phyloP scores from a whole-genome alignment of 768 basidiomycete genomes.

The Kwoniella europaea region DNA sequence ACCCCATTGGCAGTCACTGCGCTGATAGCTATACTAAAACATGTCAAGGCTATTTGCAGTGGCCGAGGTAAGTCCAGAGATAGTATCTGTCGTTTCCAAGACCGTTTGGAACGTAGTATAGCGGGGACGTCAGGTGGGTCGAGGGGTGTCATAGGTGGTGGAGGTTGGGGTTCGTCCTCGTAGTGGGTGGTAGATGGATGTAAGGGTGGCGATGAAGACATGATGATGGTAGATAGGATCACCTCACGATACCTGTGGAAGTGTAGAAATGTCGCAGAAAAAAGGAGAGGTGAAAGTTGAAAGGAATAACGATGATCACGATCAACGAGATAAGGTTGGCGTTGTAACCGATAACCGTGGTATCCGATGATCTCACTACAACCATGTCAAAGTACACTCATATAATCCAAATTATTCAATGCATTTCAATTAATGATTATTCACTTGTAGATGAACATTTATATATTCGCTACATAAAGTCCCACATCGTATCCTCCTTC shows the following conservation, averaged over 20 bases:
- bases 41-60: conserved; percentile 39
- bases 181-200: conserved; percentile 20
- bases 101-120: conserved; percentile 25
- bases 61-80: conserved; percentile 13
- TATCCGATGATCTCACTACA: not conserved
- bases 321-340: not conserved
- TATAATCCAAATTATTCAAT: not conserved
- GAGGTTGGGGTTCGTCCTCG: conserved; percentile 14
- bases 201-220: not conserved
- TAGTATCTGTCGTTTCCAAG: conserved; percentile 13
- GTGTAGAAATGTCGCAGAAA: not conserved
- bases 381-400: not conserved
- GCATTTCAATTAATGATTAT: conserved; percentile 3
- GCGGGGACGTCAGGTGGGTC: conserved; percentile 31
- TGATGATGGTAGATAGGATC: not conserved
- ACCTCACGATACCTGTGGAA: not conserved
- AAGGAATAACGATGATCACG: conserved; percentile 3
- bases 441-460: not conserved
- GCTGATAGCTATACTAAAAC: conserved; percentile 43
- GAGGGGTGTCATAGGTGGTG: conserved; percentile 23
- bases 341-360: conserved; percentile 6
- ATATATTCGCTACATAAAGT: conserved; percentile 5
- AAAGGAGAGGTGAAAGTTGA: not conserved
- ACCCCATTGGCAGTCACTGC: conserved; percentile 57
- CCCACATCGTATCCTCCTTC: no score